Evolutionary conservation across 805 yeast genomes (phyloP).

Genomic region (Cyberlindnera suaveolens): DNA sequence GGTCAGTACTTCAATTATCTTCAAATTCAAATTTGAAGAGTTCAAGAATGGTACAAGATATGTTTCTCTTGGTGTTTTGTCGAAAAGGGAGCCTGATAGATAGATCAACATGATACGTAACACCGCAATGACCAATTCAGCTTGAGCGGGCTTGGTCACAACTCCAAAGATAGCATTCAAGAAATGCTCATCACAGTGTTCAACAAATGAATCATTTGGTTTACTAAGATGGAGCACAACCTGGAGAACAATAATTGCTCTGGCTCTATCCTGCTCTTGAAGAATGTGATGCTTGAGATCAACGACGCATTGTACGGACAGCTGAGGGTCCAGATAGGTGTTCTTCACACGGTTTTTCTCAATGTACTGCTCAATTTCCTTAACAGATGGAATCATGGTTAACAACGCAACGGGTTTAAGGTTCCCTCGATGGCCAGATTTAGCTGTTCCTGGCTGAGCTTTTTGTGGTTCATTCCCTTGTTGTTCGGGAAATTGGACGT

Average conservation of each 20-base stretch:
- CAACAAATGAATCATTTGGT: slow-evolving; percentile 27
- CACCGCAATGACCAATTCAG: slow-evolving; percentile 33
- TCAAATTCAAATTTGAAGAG: slow-evolving; percentile 13
- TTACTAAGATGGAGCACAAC: slow-evolving; percentile 44
- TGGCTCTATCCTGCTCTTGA: slow-evolving; percentile 31
- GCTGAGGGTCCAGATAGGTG: slow-evolving; percentile 13
- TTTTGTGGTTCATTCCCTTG: no score
- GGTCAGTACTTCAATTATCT: slow-evolving; percentile 12
- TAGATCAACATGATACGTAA: slow-evolving; percentile 28
- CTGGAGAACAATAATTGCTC: slow-evolving; percentile 45
- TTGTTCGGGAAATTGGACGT: no score
- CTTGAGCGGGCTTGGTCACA: slow-evolving; percentile 35
- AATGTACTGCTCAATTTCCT: slow-evolving; percentile 16
- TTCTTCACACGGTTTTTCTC: slow-evolving; percentile 15
- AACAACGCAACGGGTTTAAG: no score
- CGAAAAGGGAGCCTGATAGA: slow-evolving; percentile 20
- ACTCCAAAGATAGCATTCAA: slow-evolving; percentile 36
- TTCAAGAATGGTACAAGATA: slow-evolving; percentile 14
- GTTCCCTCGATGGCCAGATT: no score
- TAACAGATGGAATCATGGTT: slow-evolving; percentile 1
- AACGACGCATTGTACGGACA: slow-evolving; percentile 13
- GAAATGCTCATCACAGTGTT: slow-evolving; percentile 34
- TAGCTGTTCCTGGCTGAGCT: no score
- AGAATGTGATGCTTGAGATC: slow-evolving; percentile 31
- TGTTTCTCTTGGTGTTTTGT: slow-evolving; percentile 7